Base-by-base conservation (phyloP, 805 yeast genomes). In the Starmerella apis region DNA sequence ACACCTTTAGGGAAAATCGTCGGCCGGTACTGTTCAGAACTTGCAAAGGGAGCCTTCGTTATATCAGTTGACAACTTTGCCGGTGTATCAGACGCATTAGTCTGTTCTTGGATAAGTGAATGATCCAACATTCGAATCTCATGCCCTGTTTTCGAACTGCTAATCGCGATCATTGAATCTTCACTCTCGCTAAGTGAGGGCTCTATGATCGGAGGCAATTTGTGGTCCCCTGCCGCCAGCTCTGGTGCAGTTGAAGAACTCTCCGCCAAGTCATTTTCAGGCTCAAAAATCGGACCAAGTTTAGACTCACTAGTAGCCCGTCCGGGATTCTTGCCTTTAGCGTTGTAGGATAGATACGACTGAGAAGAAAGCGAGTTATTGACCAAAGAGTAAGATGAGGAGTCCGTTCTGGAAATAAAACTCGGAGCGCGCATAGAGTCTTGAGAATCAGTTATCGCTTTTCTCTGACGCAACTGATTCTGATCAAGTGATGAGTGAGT, bases 321-420 rank as follows among this genome's bases (percentile, higher is more conserved):
- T 16, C 16, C 24, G 14, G 30, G 31, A n/a, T 13, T 13, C 4
- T 4, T 24, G 20, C 28, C 30, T 13, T 24, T 38, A 2, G 20
- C 7, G 5, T 19, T 31, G 10, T 6, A 13, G 30, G 10, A 23
- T 14, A n/a, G 25, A 20, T 19, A 25, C n/a, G 24, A 36, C n/a
- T 22, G 28, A 19, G 43, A 24, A 4, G 43, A 24, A 13, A n/a
- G 6, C 20, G 43, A 38, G 19, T 23, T 9, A 4, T 19, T 3
- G 16, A 24, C 14, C 31, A 46, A 13, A 3, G 49, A 46, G 14
- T 46, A 38, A 9, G 38, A 38, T 3, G 49, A 46, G 11, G 49
- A 46, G 31, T 39, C 27, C 7, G 44, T 46, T 10, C 43, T 16
- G 20, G 49, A 46, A 18, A 46, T 38, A 1, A 20, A 24, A 24